phyloP scores from a whole-genome alignment of 2,329 filamentous ascomycete genomes.

The Neoarthrinium moseri region DNA sequence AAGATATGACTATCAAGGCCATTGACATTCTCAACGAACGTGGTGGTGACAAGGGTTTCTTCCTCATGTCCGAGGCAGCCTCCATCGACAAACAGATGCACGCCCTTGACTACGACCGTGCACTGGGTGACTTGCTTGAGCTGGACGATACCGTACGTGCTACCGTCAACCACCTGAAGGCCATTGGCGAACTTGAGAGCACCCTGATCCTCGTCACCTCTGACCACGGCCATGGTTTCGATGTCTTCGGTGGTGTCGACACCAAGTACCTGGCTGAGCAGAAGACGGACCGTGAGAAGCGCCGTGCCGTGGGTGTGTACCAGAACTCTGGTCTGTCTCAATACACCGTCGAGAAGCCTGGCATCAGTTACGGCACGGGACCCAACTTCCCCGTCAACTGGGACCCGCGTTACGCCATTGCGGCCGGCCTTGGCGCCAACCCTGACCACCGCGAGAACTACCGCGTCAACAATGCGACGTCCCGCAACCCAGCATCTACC shows the following conservation, averaged over 20 bases:
- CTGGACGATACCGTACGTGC: conserved; percentile 80
- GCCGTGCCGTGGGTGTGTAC: conserved; percentile 73
- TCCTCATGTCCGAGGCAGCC: conserved; percentile 84
- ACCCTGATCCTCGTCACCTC: conserved; percentile 79
- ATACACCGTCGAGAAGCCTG: conserved; percentile 59
- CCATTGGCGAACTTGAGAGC: conserved; percentile 66
- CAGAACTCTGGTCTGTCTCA: conserved; percentile 71
- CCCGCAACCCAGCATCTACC: conserved; percentile 60
- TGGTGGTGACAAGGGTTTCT: conserved; percentile 71
- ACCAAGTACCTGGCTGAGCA: conserved; percentile 72
- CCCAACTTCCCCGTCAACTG: conserved; percentile 79
- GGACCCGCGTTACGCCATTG: conserved; percentile 81
- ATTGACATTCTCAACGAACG: conserved; percentile 72
- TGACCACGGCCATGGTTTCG: conserved; percentile 89
- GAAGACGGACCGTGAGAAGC: conserved; percentile 67
- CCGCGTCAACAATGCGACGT: conserved; percentile 60
- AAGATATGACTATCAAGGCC: conserved; percentile 88
- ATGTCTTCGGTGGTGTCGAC: conserved; percentile 80
- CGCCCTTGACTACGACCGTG: conserved; percentile 78
- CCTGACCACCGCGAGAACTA: conserved; percentile 79
- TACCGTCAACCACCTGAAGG: conserved; percentile 67
- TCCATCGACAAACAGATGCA: conserved; percentile 93
- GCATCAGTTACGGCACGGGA: conserved; percentile 69
- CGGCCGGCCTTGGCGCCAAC: conserved; percentile 67
- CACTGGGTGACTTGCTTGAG: conserved; percentile 80